These are phyloP conservation scores for Fusarium transvaalense DNA, from an alignment of 2,329 filamentous ascomycete genomes.

Conservation along the genomic window DNA sequence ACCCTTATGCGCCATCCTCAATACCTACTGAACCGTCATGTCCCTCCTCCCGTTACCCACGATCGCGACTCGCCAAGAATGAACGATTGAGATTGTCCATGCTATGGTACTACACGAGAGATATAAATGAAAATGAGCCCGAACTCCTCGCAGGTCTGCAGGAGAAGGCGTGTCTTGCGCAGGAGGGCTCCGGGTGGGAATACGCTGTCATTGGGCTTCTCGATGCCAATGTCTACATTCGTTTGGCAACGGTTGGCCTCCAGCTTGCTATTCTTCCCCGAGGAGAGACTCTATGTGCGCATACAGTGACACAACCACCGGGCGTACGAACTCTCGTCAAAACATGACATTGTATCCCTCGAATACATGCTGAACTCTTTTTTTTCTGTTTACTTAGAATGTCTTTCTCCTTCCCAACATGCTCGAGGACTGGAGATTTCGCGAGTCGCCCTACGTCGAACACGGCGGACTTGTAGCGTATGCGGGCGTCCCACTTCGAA, in stretches of 20 bases:
- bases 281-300: slow-evolving; percentile 60
- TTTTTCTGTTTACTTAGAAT: slow-evolving; percentile 32
- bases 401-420: slow-evolving; percentile 59
- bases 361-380: not conserved
- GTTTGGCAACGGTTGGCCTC: slow-evolving; percentile 58
- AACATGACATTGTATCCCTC: not conserved
- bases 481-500: slow-evolving; percentile 56
- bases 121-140: slow-evolving; percentile 52
- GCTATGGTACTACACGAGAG: slow-evolving; percentile 60
- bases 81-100: slow-evolving; percentile 51
- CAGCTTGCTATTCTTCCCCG: slow-evolving; percentile 58
- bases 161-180: slow-evolving; percentile 57
- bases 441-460: slow-evolving; percentile 56
- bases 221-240: slow-evolving; percentile 58
- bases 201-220: slow-evolving; percentile 60
- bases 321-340: slow-evolving; percentile 41
- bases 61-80: slow-evolving; percentile 45
- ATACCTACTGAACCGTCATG: slow-evolving; percentile 21
- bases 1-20: slow-evolving; percentile 21
- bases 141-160: slow-evolving; percentile 58
- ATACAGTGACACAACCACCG: slow-evolving; percentile 55
- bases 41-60: slow-evolving; percentile 38
- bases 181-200: slow-evolving; percentile 60
- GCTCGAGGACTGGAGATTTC: slow-evolving; percentile 59
- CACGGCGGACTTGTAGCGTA: slow-evolving; percentile 56